A percentile compares a stretch with the other conserved stretches of the same genome.
Conservation (phyloP, 805 yeast genomes). For the Candida morakotiae region DNA sequence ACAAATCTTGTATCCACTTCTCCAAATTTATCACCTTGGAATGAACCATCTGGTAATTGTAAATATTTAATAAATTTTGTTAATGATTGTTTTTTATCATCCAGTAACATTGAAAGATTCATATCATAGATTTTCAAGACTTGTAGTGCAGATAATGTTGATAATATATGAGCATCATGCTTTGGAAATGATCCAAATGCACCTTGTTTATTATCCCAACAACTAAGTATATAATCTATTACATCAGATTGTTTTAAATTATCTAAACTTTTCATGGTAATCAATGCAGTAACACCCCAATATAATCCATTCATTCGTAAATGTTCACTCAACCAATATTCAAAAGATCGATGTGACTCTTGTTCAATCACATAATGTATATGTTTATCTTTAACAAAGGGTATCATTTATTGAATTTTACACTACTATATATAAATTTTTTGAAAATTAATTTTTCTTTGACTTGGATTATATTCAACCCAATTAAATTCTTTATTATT, state of each 20-base stretch:
- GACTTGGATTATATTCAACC: constrained; percentile 67
- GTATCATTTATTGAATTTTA: constrained; percentile 29
- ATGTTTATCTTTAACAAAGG: constrained; percentile 21
- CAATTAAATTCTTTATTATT: constrained; percentile 48
- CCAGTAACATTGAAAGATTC: constrained; percentile 7
- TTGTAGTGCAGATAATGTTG: constrained; percentile 86
- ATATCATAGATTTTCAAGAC: constrained; percentile 61
- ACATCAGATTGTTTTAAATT: constrained; percentile 62
- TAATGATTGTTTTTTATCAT: constrained; percentile 38
- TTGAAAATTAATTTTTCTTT: constrained; percentile 35
- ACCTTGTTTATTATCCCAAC: constrained; percentile 57
- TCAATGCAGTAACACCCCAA: constrained; percentile 88
- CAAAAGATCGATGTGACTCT: constrained; percentile 45
- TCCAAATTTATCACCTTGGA: constrained; percentile 87
- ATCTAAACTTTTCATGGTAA: constrained; percentile 48
- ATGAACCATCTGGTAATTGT: constrained; percentile 65
- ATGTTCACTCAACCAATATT: constrained; percentile 89
- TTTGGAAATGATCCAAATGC: constrained; percentile 89
- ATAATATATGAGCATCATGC: constrained; percentile 84
- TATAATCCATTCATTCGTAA: constrained; percentile 86
- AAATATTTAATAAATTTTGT: constrained; percentile 29
- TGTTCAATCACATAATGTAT: constrained; percentile 31
- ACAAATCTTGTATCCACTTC: constrained; percentile 92
- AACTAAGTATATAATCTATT: constrained; percentile 61
- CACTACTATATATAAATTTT: constrained; percentile 12